Percentiles rank a stretch among this genome's conserved stretches.
phyloP scores from a whole-genome alignment of 1,284 basidiomycete genomes.

The Inonotus obliquus region DNA sequence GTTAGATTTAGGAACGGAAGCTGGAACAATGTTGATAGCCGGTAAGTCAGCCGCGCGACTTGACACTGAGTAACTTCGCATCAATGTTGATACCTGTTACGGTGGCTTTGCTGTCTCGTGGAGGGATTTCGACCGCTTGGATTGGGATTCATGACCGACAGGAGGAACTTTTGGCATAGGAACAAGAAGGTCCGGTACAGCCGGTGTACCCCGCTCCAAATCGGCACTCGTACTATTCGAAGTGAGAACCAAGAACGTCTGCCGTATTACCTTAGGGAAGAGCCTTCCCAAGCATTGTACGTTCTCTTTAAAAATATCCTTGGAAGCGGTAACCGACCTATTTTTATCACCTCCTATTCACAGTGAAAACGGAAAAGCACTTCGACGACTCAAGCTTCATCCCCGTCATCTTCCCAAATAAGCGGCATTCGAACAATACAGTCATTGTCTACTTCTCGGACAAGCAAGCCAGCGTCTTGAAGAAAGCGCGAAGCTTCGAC shows the following conservation, averaged over 20 bases:
- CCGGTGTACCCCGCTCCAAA: neutral
- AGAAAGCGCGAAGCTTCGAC: neutral
- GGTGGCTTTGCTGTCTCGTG: neutral
- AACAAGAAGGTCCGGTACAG: neutral
- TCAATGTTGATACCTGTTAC: neutral
- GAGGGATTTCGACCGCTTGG: neutral
- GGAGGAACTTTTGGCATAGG: neutral
- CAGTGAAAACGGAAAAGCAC: slow-evolving; percentile 13
- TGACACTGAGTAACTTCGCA: neutral
- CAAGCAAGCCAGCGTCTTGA: neutral
- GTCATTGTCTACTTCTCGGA: slow-evolving; percentile 15
- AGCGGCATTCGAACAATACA: neutral
- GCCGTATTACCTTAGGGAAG: slow-evolving; percentile 23
- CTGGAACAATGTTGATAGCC: slow-evolving; percentile 13
- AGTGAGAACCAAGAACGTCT: too few relatives aligned
- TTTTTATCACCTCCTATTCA: neutral
- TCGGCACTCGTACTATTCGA: slow-evolving; percentile 5
- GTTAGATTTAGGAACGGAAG: neutral
- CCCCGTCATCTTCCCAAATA: slow-evolving; percentile 5
- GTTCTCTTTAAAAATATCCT: neutral
- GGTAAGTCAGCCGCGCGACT: slow-evolving; percentile 1
- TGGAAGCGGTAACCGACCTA: neutral
- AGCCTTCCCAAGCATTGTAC: slow-evolving; percentile 22
- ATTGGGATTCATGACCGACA: neutral
- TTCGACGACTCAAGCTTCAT: slow-evolving; percentile 16